phyloP scores from a whole-genome alignment of 192 early-diverging fungal species.

The Lobosporangium transversale region DNA sequence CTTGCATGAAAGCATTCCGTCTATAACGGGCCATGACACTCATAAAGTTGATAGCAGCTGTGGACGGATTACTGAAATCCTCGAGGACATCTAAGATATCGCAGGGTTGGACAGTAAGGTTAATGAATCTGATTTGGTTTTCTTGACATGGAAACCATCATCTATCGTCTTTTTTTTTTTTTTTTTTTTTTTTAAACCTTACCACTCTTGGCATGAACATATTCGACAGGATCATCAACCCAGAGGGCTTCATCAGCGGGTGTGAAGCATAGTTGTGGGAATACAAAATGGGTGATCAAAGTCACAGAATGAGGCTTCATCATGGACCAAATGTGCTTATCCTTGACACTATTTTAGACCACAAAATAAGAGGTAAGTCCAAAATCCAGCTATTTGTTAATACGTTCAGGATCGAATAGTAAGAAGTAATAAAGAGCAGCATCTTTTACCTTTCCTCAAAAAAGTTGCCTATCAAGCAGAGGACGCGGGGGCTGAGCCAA shows the following conservation, averaged over 20 bases:
- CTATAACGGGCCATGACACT: conserved; percentile 81
- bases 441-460: conserved; percentile 74
- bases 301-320: conserved; percentile 86
- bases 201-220: conserved; percentile 80
- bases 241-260: conserved; percentile 88
- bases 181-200: not conserved
- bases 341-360: conserved; percentile 73
- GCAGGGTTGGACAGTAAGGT: too few relatives aligned
- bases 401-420: too few relatives aligned
- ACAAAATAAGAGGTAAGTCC: too few relatives aligned
- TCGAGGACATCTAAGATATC: conserved; percentile 81
- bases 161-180: too few relatives aligned
- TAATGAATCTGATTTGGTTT: too few relatives aligned
- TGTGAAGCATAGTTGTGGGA: conserved; percentile 92
- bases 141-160: too few relatives aligned
- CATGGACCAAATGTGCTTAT: conserved; percentile 90
- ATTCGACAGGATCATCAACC: conserved; percentile 94
- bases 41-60: conserved; percentile 81
- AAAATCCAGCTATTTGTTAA: too few relatives aligned
- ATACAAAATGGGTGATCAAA: conserved; percentile 89
- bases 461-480: conserved; percentile 78
- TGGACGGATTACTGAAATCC: conserved; percentile 81
- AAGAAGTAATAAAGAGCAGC: too few relatives aligned
- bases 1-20: conserved; percentile 82
- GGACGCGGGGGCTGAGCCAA: conserved; percentile 79